Evolutionary conservation across 2,329 filamentous ascomycete species (phyloP).

Genomic region (Akanthomyces dipterigenus): DNA sequence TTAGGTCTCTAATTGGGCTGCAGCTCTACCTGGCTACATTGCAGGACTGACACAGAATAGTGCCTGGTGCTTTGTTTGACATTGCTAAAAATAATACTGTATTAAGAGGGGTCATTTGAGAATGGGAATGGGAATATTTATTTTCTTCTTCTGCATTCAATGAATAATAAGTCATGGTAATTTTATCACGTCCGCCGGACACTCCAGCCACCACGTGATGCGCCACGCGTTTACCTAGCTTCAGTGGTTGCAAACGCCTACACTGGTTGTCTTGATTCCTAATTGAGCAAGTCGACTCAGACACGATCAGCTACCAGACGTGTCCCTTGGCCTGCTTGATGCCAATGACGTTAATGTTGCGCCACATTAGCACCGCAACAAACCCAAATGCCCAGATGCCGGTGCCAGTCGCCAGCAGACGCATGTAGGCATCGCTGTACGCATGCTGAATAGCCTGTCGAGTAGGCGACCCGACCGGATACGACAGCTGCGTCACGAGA

Average conservation of each 20-base stretch:
- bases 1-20: neutral
- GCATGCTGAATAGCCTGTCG: slow-evolving; percentile 50
- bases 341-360: slow-evolving; percentile 43
- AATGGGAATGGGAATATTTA: too few species aligned
- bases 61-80: too few species aligned
- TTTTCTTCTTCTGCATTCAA: too few species aligned
- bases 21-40: neutral
- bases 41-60: too few species aligned
- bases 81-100: too few species aligned
- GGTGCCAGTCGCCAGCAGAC: slow-evolving; percentile 37
- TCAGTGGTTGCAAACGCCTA: neutral
- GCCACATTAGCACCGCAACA: slow-evolving; percentile 38
- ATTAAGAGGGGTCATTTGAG: neutral
- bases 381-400: slow-evolving; percentile 26
- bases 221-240: too few species aligned
- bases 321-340: slow-evolving; percentile 42
- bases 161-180: too few species aligned
- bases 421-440: slow-evolving; percentile 45
- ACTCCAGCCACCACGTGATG: neutral
- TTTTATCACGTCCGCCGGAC: too few species aligned
- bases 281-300: too few species aligned
- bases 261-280: too few species aligned
- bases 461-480: slow-evolving; percentile 35
- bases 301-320: slow-evolving; percentile 17
- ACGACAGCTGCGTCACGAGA: slow-evolving; percentile 44